A percentile compares a stretch with the other conserved stretches of the same genome.
phyloP scores from a whole-genome alignment of 192 early-diverging fungal genomes.

The Geranomyces michiganensis region DNA sequence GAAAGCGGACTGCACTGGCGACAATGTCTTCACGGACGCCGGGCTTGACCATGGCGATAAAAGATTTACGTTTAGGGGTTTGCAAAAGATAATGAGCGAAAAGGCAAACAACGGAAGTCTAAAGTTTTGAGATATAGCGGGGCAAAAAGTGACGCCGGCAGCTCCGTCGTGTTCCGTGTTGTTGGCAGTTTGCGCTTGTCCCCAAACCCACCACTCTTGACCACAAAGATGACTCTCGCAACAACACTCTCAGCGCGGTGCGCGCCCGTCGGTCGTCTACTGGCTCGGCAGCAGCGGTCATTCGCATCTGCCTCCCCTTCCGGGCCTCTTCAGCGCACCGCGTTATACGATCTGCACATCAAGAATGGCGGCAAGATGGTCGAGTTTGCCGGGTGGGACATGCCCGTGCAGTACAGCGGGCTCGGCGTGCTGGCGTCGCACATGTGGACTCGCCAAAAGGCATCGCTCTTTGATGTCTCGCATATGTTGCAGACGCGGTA shows the following conservation, averaged over 20 bases:
- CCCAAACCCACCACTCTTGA: no score
- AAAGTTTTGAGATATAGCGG: no score
- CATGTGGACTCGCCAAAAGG: conserved; percentile 80
- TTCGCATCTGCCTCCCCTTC: conserved; percentile 1
- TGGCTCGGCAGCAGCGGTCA: not conserved
- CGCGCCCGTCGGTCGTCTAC: not conserved
- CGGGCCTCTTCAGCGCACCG: conserved; percentile 63
- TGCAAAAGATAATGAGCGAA: no score
- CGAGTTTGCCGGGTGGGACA: conserved; percentile 94
- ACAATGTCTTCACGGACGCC: conserved; percentile 42
- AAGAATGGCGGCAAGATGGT: conserved; percentile 94
- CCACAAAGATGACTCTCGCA: not conserved
- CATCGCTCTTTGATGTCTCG: conserved; percentile 96
- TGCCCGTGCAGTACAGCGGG: conserved; percentile 91
- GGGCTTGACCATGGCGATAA: conserved; percentile 34
- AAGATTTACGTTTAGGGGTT: no score
- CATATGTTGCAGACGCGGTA: conserved; percentile 97
- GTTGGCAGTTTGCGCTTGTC: no score
- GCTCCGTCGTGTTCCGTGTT: no score
- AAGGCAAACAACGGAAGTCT: no score
- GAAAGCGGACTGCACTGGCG: conserved; percentile 80
- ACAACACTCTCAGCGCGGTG: not conserved
- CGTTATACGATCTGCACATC: conserved; percentile 92
- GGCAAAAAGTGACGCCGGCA: no score
- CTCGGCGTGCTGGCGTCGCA: conserved; percentile 90